Conservation (phyloP, 2,329 filamentous ascomycete species). For the Chaetoscypha palmicola region DNA sequence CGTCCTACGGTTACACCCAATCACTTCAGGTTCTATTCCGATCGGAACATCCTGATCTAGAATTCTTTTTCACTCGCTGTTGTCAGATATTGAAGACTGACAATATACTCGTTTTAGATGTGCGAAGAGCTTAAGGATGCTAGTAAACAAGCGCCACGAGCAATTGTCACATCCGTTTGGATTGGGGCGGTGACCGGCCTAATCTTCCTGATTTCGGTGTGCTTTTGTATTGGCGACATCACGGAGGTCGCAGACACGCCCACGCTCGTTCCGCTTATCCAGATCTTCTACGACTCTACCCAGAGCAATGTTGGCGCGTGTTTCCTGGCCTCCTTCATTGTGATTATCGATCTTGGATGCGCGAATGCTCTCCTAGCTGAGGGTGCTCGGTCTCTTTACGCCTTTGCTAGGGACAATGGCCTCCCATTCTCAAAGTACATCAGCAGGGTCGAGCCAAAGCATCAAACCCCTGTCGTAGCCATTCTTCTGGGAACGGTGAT, state of each 20-base stretch:
- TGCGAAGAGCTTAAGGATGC: slow-evolving; percentile 48
- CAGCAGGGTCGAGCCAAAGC: slow-evolving; percentile 39
- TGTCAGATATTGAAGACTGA: too few species aligned
- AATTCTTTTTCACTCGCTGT: too few species aligned
- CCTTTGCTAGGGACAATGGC: slow-evolving; percentile 45
- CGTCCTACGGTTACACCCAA: too few species aligned
- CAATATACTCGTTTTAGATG: too few species aligned
- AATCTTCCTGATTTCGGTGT: slow-evolving; percentile 41
- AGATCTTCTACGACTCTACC: slow-evolving; percentile 44
- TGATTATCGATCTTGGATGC: slow-evolving; percentile 35
- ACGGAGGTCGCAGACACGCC: slow-evolving; percentile 34
- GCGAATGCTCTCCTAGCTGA: slow-evolving; percentile 34
- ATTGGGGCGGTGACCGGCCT: slow-evolving; percentile 43
- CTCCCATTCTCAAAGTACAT: slow-evolving; percentile 43
- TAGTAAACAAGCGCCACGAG: slow-evolving; percentile 42
- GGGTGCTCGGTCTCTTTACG: slow-evolving; percentile 35
- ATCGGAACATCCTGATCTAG: too few species aligned
- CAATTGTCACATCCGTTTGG: slow-evolving; percentile 41
- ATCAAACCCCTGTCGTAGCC: slow-evolving; percentile 43
- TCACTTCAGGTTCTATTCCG: too few species aligned
- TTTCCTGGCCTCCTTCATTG: slow-evolving; percentile 40
- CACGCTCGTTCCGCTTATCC: slow-evolving; percentile 43
- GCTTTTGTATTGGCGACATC: slow-evolving; percentile 46
- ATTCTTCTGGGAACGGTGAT: slow-evolving; percentile 40
- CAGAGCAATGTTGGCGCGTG: slow-evolving; percentile 38